Percentiles rank a stretch among this genome's conserved stretches.
Evolutionary conservation across 129 eudicot species (phyloP).

Genomic region (Heracleum sosnowskyi): DNA sequence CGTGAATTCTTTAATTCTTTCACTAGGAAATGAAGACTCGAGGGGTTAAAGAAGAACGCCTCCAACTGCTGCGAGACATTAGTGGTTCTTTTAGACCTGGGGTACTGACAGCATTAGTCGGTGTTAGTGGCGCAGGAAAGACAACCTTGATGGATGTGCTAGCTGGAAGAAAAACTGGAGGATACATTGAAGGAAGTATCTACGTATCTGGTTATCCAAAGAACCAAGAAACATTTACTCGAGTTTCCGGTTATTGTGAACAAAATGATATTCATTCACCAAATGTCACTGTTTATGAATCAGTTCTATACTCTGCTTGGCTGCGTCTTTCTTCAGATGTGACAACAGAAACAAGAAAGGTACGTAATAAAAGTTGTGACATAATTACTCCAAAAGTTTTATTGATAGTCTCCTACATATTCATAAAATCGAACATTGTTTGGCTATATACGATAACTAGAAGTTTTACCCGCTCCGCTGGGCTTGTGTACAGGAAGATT

Average conservation of each 20-base stretch:
- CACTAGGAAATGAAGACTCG: conserved; percentile 68
- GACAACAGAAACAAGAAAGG: conserved; percentile 47
- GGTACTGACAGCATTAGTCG: conserved; percentile 65
- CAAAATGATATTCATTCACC: conserved; percentile 85
- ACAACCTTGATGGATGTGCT: conserved; percentile 79
- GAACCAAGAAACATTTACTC: conserved; percentile 67
- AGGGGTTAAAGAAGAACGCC: conserved; percentile 52
- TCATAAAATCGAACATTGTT: background rate
- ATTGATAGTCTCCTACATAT: background rate
- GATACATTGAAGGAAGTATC: conserved; percentile 62
- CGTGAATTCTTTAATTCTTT: background rate
- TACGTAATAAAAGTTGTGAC: background rate
- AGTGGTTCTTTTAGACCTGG: conserved; percentile 77
- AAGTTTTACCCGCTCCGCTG: no score
- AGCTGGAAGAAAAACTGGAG: conserved; percentile 79
- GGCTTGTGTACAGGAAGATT: no score
- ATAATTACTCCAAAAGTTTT: background rate
- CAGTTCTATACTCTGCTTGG: conserved; percentile 73
- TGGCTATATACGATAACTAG: no score
- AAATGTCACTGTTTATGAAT: conserved; percentile 68
- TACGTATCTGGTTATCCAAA: conserved; percentile 59
- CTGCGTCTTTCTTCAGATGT: conserved; percentile 63
- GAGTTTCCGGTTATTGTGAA: conserved; percentile 69
- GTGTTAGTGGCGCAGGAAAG: conserved; percentile 87
- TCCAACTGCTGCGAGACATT: conserved; percentile 51